These are phyloP conservation scores for Aspergillus cejpii DNA, from an alignment of 2,329 filamentous ascomycete species.

Conservation along the genomic window DNA sequence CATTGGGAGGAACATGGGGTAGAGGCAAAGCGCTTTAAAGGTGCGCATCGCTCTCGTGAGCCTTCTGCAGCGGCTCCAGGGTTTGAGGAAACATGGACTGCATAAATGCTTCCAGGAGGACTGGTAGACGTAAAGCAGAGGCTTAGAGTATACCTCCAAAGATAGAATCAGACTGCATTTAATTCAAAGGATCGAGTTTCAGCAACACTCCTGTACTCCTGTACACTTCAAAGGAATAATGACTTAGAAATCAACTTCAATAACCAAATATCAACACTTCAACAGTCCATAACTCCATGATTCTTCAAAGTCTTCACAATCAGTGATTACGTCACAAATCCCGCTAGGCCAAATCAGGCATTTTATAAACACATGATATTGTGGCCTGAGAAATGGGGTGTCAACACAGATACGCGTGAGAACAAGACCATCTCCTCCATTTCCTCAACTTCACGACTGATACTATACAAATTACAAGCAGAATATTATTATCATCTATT, in stretches of 20 bases:
- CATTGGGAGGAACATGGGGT: constrained; percentile 7
- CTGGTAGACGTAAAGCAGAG: too few species aligned
- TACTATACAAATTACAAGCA: neutral
- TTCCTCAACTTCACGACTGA: neutral
- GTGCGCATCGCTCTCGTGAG: constrained; percentile 1
- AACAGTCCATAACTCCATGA: too few species aligned
- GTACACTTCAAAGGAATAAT: too few species aligned
- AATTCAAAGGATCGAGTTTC: too few species aligned
- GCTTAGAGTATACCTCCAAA: too few species aligned
- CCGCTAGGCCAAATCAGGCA: constrained; percentile 1
- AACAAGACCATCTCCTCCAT: too few species aligned
- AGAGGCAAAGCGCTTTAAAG: neutral
- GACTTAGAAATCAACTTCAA: too few species aligned
- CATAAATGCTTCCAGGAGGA: neutral
- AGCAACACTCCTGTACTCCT: too few species aligned
- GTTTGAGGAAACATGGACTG: constrained; percentile 17
- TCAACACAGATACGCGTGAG: constrained; percentile 8
- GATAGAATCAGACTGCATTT: neutral
- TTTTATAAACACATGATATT: neutral
- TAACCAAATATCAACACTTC: too few species aligned
- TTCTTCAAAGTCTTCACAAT: too few species aligned
- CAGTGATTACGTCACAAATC: neutral
- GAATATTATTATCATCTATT: neutral
- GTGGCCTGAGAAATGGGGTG: constrained; percentile 9
- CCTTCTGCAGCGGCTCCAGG: constrained; percentile 18